Conservation (phyloP, 2,329 filamentous ascomycete genomes). For the Pseudopithomyces chartarum region DNA sequence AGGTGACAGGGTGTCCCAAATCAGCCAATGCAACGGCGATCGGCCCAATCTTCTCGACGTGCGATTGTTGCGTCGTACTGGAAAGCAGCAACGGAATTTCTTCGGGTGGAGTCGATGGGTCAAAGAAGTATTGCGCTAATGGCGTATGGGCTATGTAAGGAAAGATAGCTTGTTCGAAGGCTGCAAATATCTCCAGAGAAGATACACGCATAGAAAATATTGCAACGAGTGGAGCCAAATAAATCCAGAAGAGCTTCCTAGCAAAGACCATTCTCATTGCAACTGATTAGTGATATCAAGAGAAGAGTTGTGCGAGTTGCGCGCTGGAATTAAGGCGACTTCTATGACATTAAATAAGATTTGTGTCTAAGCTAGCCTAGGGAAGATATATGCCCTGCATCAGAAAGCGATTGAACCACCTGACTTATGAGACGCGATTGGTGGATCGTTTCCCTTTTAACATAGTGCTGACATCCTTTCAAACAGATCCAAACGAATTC, state of each 20-base stretch:
- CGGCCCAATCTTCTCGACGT: conserved; percentile 29
- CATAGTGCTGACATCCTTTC: too few relatives aligned
- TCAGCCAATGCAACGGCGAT: conserved; percentile 47
- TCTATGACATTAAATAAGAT: too few relatives aligned
- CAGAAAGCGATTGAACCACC: too few relatives aligned
- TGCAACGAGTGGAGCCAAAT: conserved; percentile 13
- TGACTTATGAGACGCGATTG: too few relatives aligned
- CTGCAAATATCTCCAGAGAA: conserved; percentile 3
- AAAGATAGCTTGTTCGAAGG: conserved; percentile 10
- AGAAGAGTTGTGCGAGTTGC: too few relatives aligned
- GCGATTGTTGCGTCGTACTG: conserved; percentile 24
- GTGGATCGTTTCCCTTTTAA: too few relatives aligned
- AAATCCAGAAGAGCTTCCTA: conserved; percentile 10
- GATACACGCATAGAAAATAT: conserved; percentile 12
- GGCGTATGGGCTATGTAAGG: conserved; percentile 9
- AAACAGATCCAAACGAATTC: too few relatives aligned
- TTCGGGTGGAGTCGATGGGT: conserved; percentile 6
- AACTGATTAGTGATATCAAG: too few relatives aligned
- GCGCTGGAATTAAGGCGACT: too few relatives aligned
- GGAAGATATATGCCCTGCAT: too few relatives aligned
- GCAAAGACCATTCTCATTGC: conserved; percentile 13
- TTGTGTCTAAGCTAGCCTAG: too few relatives aligned
- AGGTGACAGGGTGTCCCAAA: conserved; percentile 50
- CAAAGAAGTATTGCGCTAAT: not conserved
- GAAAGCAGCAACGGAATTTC: conserved; percentile 29